Evolutionary conservation across 305 asterid genomes (phyloP), one percentile per base, ranked within the genome.

Genomic region (Vinca major): DNA sequence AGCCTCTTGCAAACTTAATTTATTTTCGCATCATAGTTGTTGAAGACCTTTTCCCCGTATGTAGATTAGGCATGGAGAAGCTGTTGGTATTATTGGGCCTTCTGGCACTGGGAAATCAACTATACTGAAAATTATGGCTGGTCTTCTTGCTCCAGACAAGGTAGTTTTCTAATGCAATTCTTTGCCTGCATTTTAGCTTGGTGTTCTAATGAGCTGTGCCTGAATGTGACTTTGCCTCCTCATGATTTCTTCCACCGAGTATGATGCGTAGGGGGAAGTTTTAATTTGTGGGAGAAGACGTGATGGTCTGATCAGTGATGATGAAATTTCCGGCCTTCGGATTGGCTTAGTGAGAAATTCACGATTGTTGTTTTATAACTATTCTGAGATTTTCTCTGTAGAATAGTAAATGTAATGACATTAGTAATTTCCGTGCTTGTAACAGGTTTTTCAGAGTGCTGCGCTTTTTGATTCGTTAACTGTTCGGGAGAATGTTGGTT

Each of bases 21-120:
- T 50, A 50, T 50, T 50, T 50, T 61, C n/a, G 37, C 48, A 19
- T 36, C 40, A 16, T 16, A 8, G 48, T 39, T 9, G 10, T 37
- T 41, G 40, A 67, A 43, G 45, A 50, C 17, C 72, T 62, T 53
- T 67, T 52, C 52, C 26, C 63, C 64, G 69, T 72, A 65, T 81
- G 83, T 84, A 90, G 99, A 91, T 93, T 82, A 89, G 92, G 85
- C 96, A 86, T 81, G 99, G 99, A 69, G 99, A 93, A 80, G 99
- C 99, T 80, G 92, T 93, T 69, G 99, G 99, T 70, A 91, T 93
- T 74, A 91, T 93, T 82, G 99, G 99, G 76, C 99, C 99, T 74
- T 93, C 99, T 72, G 99, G 97, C 70, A 93, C 99, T 14, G 99
- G 99, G 66, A 93, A 93, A 78, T 93, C 99, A 40, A 93, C 99